phyloP scores from a whole-genome alignment of 164 flowering plant species.

The Nymphaea thermarum region DNA sequence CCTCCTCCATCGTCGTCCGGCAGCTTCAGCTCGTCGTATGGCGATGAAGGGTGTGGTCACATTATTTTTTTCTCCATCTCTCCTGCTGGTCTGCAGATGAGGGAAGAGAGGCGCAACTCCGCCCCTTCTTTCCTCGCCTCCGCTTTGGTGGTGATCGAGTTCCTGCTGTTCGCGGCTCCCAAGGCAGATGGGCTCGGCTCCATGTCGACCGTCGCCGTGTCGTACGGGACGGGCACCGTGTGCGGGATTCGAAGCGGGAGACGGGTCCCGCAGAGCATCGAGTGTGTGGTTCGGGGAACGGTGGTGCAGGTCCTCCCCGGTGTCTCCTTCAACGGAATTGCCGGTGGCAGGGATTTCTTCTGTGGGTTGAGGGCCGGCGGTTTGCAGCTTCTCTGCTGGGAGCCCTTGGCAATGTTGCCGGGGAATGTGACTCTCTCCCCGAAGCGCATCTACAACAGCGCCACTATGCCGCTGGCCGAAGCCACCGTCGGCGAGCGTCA shows the following conservation, averaged over 20 bases:
- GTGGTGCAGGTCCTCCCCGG: conserved; percentile 18
- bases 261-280: not conserved
- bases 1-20: not conserved
- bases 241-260: conserved; percentile 46
- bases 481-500: conserved; percentile 54
- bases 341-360: conserved; percentile 56
- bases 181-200: conserved; percentile 38
- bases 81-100: no score
- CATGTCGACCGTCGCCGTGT: conserved; percentile 46
- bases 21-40: conserved; percentile 16
- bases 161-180: not conserved
- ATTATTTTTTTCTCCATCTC: no score
- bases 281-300: not conserved
- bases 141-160: conserved; percentile 4
- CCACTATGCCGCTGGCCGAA: conserved; percentile 16
- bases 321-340: conserved; percentile 42
- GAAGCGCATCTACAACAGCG: conserved; percentile 33
- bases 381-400: conserved; percentile 55
- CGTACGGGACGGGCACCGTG: conserved; percentile 39
- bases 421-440: not conserved
- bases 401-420: conserved; percentile 4
- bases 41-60: conserved; percentile 9
- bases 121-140: conserved; percentile 7
- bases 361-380: conserved; percentile 76
- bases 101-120: not conserved